Evolutionary conservation across 176 grass and related monocot genomes (phyloP).

Genomic region (Oryza glumipatula): DNA sequence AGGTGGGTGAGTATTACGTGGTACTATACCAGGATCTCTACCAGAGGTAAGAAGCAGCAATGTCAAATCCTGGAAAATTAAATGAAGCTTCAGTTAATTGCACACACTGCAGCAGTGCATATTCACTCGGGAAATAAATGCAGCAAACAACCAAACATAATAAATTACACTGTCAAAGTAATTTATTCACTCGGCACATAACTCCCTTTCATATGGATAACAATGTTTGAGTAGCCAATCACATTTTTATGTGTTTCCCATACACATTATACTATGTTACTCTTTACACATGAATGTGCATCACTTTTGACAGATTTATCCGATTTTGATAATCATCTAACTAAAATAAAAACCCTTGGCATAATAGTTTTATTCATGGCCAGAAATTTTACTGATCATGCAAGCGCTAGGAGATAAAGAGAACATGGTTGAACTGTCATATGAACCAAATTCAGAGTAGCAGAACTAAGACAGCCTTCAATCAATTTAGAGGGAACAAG

Average conservation of each 20-base stretch:
- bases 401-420: neutral
- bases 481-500: slow-evolving; percentile 6
- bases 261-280: neutral
- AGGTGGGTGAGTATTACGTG: slow-evolving; percentile 81
- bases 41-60: slow-evolving; percentile 86
- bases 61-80: slow-evolving; percentile 77
- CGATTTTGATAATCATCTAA: neutral
- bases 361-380: neutral
- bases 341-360: neutral
- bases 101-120: neutral
- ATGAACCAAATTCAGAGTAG: slow-evolving; percentile 17
- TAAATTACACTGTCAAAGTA: neutral
- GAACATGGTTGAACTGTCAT: neutral
- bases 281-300: neutral
- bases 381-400: slow-evolving; percentile 7
- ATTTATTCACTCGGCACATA: neutral
- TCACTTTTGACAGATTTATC: neutral
- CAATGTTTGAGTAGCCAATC: neutral
- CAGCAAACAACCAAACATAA: neutral
- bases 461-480: neutral
- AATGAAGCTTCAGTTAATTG: slow-evolving; percentile 20
- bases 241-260: neutral
- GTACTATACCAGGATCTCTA: slow-evolving; percentile 95
- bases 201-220: neutral
- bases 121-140: neutral